phyloP scores from a whole-genome alignment of 257 asterid genomes.

The Osmanthus fragrans region DNA sequence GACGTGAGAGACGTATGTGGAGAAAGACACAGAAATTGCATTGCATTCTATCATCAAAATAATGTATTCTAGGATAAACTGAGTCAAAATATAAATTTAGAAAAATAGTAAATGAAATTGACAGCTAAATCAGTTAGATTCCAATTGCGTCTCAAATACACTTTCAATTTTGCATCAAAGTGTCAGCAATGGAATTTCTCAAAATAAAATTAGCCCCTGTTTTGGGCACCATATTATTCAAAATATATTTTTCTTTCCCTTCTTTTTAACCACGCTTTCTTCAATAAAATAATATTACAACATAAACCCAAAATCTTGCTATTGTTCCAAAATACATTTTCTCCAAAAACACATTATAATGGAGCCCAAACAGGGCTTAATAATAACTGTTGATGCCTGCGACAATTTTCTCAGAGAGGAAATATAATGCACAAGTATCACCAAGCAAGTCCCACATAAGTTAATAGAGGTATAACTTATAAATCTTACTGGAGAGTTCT shows the following conservation, averaged over 20 bases:
- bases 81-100: too few species aligned
- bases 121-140: neutral
- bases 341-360: too few species aligned
- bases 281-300: too few species aligned
- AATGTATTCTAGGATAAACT: neutral
- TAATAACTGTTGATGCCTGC: neutral
- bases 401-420: neutral
- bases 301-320: too few species aligned
- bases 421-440: constrained; percentile 3
- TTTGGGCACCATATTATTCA: too few species aligned
- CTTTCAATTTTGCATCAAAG: neutral
- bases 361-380: too few species aligned
- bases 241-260: too few species aligned
- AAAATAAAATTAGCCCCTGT: too few species aligned
- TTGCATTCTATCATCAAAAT: neutral
- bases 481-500: constrained; percentile 94
- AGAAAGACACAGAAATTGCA: neutral
- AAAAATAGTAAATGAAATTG: neutral
- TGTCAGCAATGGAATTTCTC: neutral
- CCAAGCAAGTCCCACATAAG: constrained; percentile 10
- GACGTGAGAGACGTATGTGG: neutral
- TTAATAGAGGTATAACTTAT: neutral
- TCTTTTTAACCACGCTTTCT: too few species aligned
- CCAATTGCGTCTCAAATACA: neutral
- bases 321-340: too few species aligned